A percentile compares a stretch with the other conserved stretches of the same genome.
Conservation (phyloP, 805 yeast genomes). For the Jamesozyma hellenica region DNA sequence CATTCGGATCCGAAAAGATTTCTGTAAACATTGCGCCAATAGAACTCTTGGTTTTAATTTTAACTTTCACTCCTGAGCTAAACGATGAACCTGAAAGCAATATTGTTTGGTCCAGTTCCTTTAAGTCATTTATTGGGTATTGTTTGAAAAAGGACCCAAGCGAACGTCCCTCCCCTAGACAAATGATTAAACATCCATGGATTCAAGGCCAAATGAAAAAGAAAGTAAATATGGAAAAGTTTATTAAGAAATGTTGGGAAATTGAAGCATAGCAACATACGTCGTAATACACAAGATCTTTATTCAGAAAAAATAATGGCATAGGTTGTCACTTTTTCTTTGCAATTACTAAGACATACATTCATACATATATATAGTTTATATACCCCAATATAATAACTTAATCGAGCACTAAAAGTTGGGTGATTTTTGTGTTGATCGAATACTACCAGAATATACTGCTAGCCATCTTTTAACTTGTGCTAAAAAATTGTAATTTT, state of each 20-base stretch:
- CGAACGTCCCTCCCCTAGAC: conserved; percentile 84
- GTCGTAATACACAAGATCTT: no score
- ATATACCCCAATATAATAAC: no score
- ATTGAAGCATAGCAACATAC: conserved; percentile 3
- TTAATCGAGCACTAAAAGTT: no score
- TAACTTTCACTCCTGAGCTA: conserved; percentile 72
- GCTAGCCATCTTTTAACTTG: no score
- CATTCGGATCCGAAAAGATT: conserved; percentile 44
- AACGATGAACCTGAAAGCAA: conserved; percentile 67
- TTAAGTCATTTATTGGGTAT: conserved; percentile 70
- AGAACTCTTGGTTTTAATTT: conserved; percentile 70
- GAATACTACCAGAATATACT: no score
- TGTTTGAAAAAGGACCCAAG: conserved; percentile 72
- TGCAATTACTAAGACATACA: no score
- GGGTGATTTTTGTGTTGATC: no score
- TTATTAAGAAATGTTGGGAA: conserved; percentile 68
- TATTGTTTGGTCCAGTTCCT: conserved; percentile 72
- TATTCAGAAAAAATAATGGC: no score
- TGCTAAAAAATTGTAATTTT: no score
- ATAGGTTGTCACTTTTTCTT: no score
- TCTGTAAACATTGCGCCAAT: conserved; percentile 63
- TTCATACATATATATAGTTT: no score
- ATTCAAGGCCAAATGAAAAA: conserved; percentile 62
- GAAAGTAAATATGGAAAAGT: conserved; percentile 75
- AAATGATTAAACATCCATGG: conserved; percentile 94